These are phyloP conservation scores for Aspergillus fructus DNA, from an alignment of 2,329 filamentous ascomycete genomes.

Conservation along the genomic window DNA sequence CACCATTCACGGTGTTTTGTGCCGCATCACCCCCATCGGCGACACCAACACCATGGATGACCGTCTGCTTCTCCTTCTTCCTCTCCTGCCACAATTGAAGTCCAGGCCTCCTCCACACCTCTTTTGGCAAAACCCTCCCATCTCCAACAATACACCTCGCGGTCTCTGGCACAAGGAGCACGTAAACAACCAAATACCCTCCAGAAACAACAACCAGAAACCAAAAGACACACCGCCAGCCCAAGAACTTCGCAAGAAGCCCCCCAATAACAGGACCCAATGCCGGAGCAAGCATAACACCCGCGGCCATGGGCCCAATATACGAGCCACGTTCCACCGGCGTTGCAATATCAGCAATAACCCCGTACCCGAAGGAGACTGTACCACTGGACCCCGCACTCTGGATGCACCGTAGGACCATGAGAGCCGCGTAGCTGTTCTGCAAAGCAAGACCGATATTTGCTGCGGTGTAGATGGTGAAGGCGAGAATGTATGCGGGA, in stretches of 20 bases:
- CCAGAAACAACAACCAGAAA: constrained; percentile 58
- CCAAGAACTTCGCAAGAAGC: constrained; percentile 61
- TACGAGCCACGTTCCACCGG: constrained; percentile 70
- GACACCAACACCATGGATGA: neutral
- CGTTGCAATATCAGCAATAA: constrained; percentile 70
- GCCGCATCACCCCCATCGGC: neutral
- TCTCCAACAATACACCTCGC: constrained; percentile 31
- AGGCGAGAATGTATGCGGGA: constrained; percentile 61
- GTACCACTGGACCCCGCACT: constrained; percentile 61
- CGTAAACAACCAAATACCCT: constrained; percentile 53
- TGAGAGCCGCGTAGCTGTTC: constrained; percentile 32
- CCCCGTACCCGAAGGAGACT: constrained; percentile 68
- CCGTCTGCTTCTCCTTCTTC: neutral
- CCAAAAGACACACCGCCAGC: constrained; percentile 71
- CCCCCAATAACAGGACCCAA: constrained; percentile 65
- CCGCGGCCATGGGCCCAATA: constrained; percentile 63
- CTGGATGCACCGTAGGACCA: constrained; percentile 40
- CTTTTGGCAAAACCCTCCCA: constrained; percentile 26
- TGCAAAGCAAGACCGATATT: constrained; percentile 41
- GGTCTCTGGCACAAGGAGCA: constrained; percentile 56
- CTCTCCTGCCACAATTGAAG: constrained; percentile 14
- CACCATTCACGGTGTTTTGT: neutral
- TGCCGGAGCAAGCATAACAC: constrained; percentile 51
- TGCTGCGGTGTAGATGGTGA: constrained; percentile 43
- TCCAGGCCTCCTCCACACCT: constrained; percentile 24